Base-by-base conservation (phyloP, 768 basidiomycete genomes). In the Sarcodon aspratus region DNA sequence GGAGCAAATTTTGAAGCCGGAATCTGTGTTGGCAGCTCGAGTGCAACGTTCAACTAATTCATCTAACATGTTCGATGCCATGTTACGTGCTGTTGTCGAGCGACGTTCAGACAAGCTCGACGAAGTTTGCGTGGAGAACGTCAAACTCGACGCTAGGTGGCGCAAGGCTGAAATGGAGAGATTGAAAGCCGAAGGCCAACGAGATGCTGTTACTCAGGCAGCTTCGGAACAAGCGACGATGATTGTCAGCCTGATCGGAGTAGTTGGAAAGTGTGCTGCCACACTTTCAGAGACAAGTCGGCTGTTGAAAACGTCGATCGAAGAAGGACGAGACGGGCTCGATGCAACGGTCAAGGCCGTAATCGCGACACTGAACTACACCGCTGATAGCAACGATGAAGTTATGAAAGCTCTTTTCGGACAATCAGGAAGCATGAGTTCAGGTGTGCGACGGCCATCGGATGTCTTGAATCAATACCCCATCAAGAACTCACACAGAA, bases 41-140 rank as follows among this genome's bases (percentile, higher is more conserved):
- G 60, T 87, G 31, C 76, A 79, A 57, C 78, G 82, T 6, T 82
- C 87, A 3, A 73, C 73, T 50, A 92, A 90, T 60, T 80, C 86
- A 4, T 72, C 69, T 52, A 79, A 82, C 33, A 85, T 92, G 74
- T 89, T 92, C 58, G 86, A 89, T 44, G 89, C 86, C 12, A 87
- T 85, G 35, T 75, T 92, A 59, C 78, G 85, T n/a, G 87, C 87
- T 12, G 80, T 82, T 45, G 79, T 82, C 33, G 85, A 93, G 58
- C 72, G 90, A 48, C 80, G 75, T 52, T 85, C 82, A 4, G 86
- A 89, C 53, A 80, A 80, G 55, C 65, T 90, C 34, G 90, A 91
- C 59, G 84, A 89, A 27, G 57, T 75, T 36, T 76, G 72, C 56
- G 60, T 79, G 21, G 82, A 87, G 51, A 83, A 77, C 53, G 67